Base-by-base conservation (phyloP, 345 rosid species). In the Euphorbia tirucalli region DNA sequence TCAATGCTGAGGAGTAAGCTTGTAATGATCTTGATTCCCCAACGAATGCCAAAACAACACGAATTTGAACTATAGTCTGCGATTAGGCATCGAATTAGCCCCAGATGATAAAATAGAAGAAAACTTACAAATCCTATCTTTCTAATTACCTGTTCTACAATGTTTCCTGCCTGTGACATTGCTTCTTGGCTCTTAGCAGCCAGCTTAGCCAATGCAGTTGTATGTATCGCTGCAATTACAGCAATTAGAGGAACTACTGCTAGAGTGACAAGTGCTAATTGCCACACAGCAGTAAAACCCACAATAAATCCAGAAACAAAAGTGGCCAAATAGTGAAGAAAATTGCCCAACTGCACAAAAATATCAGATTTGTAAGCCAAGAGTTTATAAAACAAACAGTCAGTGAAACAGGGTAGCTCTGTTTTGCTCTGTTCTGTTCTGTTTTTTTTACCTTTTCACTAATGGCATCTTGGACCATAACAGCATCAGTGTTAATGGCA, bases 281-380 rank as follows among this genome's bases (percentile, higher is more conserved):
- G 99, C 99, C 99, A 95, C 44, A 89, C 97, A 49, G 99, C 99
- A 16, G 98, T 92, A 84, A 95, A 95, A 71, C 99, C 99, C 50
- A 95, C 97, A 56, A 87, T 87, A 82, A 95, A 95, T 75, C 99
- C 99, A 37, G 96, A 86, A 16, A 89, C 99, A 70, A 92, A 95
- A 3, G 99, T 92, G 32, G 93, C 97, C 86, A 92, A 85, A 77
- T 92, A 95, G 70, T 95, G 99, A 66, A 92, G 83, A 83, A 95
- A 95, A 85, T 95, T 95, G 18, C 99, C 99, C 85, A 95, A 70
- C 99, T 95, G 89, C 85, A 72, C 24, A 31, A 46, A 74, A 54
- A 57, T 30, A 72, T 35, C 63, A 69, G 64, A 32, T 37, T 59
- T 72, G 35, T 46, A 31, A 57, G 59, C 22, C 49, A 41, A 43